These are phyloP conservation scores for Coemansia sp. DNA, from an alignment of 192 early-diverging fungal species.

Conservation along the genomic window DNA sequence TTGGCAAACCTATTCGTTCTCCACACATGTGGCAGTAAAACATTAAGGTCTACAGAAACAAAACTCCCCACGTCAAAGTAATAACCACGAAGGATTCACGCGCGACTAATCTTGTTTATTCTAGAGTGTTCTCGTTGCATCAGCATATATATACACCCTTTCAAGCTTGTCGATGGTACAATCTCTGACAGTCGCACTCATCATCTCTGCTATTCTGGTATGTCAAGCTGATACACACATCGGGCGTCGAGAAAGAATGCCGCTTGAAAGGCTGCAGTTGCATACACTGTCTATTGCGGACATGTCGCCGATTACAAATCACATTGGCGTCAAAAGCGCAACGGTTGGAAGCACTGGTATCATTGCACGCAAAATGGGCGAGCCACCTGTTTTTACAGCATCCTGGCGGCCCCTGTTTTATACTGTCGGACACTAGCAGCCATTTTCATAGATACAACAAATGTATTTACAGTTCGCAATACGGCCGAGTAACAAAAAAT, in stretches of 20 bases:
- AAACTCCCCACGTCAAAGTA: too few species aligned
- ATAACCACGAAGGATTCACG: too few species aligned
- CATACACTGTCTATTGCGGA: conserved; percentile 17
- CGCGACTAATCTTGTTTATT: too few species aligned
- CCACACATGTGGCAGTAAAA: conserved; percentile 1
- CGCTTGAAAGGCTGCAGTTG: conserved; percentile 17
- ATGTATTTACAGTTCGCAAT: not conserved
- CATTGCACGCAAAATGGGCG: conserved; percentile 37
- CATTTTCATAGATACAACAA: not conserved
- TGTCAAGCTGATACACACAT: not conserved
- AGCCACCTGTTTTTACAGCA: conserved; percentile 31
- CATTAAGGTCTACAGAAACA: not conserved
- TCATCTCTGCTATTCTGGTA: not conserved
- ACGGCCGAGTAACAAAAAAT: too few species aligned
- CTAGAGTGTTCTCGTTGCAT: too few species aligned
- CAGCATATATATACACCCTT: too few species aligned
- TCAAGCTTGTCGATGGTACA: not conserved
- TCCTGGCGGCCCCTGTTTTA: conserved; percentile 24
- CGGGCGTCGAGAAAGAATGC: conserved; percentile 14
- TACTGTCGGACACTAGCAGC: not conserved
- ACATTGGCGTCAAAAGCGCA: not conserved
- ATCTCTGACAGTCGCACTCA: not conserved
- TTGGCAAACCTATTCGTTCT: conserved; percentile 1
- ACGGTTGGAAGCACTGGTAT: conserved; percentile 12
- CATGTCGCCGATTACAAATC: conserved; percentile 9